phyloP scores from a whole-genome alignment of 2,329 filamentous ascomycete genomes.

The Ophiostoma ips region DNA sequence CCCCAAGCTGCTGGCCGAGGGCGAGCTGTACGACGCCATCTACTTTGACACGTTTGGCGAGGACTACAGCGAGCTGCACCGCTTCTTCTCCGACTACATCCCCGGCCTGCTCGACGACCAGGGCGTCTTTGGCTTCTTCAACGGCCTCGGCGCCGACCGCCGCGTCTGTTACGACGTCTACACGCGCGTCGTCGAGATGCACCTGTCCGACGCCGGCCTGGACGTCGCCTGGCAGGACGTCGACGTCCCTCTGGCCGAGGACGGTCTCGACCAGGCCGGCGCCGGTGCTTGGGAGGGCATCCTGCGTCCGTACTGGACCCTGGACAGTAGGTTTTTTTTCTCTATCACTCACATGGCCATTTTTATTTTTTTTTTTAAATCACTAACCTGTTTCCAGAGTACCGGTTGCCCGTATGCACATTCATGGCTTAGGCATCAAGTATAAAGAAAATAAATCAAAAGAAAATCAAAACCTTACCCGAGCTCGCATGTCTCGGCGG shows the following conservation, averaged over 20 bases:
- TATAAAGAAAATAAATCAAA: no score
- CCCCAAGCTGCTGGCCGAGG: conserved; percentile 50
- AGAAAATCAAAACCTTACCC: no score
- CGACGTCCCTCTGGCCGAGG: conserved; percentile 56
- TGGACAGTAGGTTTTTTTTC: conserved; percentile 44
- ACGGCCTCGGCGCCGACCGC: conserved; percentile 82
- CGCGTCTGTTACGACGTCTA: conserved; percentile 95
- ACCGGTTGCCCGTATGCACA: conserved; percentile 59
- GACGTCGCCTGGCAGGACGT: conserved; percentile 79
- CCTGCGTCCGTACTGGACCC: conserved; percentile 75
- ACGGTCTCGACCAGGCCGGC: conserved; percentile 48
- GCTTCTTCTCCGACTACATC: conserved; percentile 80
- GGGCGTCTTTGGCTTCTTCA: conserved; percentile 76
- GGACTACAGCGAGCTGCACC: conserved; percentile 70
- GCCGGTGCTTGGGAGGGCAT: conserved; percentile 79
- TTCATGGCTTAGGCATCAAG: conserved; percentile 52
- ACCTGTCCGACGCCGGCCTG: conserved; percentile 75
- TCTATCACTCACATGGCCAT: no score
- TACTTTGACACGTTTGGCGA: conserved; percentile 99
- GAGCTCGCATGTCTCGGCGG: not conserved
- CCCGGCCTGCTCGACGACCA: conserved; percentile 59
- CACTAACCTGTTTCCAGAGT: conserved; percentile 31
- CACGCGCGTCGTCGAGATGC: conserved; percentile 79
- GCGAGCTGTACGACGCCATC: conserved; percentile 67
- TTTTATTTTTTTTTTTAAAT: no score